Conservation (phyloP, 306 rosid species). For the Prunus davidiana region DNA sequence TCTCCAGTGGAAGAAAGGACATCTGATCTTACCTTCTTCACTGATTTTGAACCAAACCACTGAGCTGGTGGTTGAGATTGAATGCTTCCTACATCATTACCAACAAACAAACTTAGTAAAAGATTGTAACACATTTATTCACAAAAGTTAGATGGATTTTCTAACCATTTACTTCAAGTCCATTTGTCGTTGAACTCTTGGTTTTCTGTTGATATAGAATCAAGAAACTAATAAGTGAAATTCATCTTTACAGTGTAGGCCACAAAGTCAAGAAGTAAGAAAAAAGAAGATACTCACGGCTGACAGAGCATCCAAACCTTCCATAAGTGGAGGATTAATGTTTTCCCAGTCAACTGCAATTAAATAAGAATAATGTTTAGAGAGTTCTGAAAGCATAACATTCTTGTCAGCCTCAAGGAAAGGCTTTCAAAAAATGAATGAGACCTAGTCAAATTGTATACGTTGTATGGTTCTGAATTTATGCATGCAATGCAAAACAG, state of each 20-base stretch:
- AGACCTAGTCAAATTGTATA: neutral
- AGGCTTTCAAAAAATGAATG: neutral
- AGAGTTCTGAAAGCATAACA: neutral
- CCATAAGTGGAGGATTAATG: conserved; percentile 62
- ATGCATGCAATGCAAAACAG: neutral
- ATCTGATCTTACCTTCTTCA: conserved; percentile 49
- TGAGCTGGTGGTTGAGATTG: conserved; percentile 43
- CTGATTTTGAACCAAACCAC: conserved; percentile 63
- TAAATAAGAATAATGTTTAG: conserved; percentile 9
- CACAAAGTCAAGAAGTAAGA: conserved; percentile 7
- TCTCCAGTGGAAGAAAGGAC: neutral
- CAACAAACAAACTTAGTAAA: conserved; percentile 13
- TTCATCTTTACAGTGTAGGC: neutral
- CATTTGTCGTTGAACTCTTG: conserved; percentile 33
- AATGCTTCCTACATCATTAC: conserved; percentile 31
- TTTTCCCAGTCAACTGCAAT: conserved; percentile 61
- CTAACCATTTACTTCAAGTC: conserved; percentile 54
- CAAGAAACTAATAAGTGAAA: conserved; percentile 12
- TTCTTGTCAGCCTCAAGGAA: neutral
- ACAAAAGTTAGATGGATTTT: neutral
- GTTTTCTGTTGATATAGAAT: conserved; percentile 43
- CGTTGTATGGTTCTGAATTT: no score
- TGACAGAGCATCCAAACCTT: conserved; percentile 65
- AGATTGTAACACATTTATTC: conserved; percentile 12
- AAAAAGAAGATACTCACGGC: conserved; percentile 43